These are phyloP conservation scores for Epichloe hybrida DNA, from an alignment of 2,329 filamentous ascomycete genomes.

Conservation along the genomic window DNA sequence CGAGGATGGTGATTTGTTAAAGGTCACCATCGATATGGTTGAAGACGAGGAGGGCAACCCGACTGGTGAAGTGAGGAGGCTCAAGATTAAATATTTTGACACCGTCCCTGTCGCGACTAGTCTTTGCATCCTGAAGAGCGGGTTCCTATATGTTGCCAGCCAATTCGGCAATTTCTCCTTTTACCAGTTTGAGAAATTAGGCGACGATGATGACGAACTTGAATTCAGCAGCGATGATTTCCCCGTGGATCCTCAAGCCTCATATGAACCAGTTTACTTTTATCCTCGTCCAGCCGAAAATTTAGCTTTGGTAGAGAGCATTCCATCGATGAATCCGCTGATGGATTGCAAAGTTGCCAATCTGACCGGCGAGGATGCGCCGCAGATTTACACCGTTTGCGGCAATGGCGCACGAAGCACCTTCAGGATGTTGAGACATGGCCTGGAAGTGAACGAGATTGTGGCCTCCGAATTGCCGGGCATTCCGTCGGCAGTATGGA, in stretches of 20 bases:
- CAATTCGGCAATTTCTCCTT: slow-evolving; percentile 90
- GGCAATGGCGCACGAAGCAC: slow-evolving; percentile 79
- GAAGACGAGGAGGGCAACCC: slow-evolving; percentile 66
- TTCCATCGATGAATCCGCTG: slow-evolving; percentile 81
- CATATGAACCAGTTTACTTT: slow-evolving; percentile 74
- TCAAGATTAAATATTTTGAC: slow-evolving; percentile 97
- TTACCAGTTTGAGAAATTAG: slow-evolving; percentile 94
- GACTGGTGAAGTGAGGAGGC: slow-evolving; percentile 65
- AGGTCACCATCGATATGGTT: slow-evolving; percentile 83
- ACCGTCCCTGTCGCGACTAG: slow-evolving; percentile 81
- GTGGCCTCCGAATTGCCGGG: slow-evolving; percentile 87
- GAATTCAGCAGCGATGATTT: slow-evolving; percentile 78
- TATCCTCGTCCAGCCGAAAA: slow-evolving; percentile 68
- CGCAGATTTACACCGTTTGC: slow-evolving; percentile 88
- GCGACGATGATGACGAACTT: slow-evolving; percentile 82
- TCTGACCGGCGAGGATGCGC: slow-evolving; percentile 79
- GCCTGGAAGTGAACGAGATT: slow-evolving; percentile 83
- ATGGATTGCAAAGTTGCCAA: slow-evolving; percentile 89
- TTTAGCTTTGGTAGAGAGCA: slow-evolving; percentile 68
- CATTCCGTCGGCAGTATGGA: slow-evolving; percentile 88
- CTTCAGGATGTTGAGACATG: slow-evolving; percentile 86
- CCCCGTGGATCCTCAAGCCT: slow-evolving; percentile 58
- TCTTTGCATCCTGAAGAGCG: slow-evolving; percentile 87
- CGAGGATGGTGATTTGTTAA: slow-evolving; percentile 97
- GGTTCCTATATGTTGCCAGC: slow-evolving; percentile 83